phyloP scores from a whole-genome alignment of 306 rosid species.

The Sesbania bispinosa region DNA sequence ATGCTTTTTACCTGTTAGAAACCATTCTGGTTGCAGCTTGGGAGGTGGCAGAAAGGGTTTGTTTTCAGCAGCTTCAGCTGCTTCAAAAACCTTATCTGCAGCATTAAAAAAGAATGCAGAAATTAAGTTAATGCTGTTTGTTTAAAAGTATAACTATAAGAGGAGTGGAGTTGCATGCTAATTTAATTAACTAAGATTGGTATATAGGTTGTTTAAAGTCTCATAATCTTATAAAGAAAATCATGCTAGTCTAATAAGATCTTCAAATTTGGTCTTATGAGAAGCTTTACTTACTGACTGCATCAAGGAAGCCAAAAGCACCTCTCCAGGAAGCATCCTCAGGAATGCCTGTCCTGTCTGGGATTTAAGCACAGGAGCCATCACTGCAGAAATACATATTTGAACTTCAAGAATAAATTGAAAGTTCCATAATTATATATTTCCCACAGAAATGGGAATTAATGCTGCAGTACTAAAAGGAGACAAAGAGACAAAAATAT shows the following conservation, averaged over 20 bases:
- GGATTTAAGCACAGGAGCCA: conserved; percentile 67
- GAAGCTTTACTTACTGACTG: conserved; percentile 68
- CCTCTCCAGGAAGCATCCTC: conserved; percentile 80
- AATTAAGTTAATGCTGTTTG: conserved; percentile 8
- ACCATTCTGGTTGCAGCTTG: conserved; percentile 71
- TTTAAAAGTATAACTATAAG: not conserved
- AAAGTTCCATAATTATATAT: not conserved
- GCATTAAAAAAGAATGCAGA: not conserved
- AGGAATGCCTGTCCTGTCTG: conserved; percentile 75
- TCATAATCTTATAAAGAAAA: not conserved
- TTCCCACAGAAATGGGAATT: not conserved
- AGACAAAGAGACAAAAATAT: conserved; percentile 18
- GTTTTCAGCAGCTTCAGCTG: conserved; percentile 94
- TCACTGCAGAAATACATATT: not conserved
- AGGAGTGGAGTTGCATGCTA: not conserved
- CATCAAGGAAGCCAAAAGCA: conserved; percentile 86
- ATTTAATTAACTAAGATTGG: not conserved
- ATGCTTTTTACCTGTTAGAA: conserved; percentile 50
- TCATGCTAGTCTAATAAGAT: not conserved
- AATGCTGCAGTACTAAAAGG: not conserved
- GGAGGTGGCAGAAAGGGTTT: conserved; percentile 74
- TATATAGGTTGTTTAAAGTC: not conserved
- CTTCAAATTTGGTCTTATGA: not conserved
- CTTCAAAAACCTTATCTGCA: conserved; percentile 83
- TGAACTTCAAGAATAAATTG: not conserved